These are phyloP conservation scores for Xylaria telfairii DNA, from an alignment of 495 filamentous ascomycete genomes.

Conservation along the genomic window DNA sequence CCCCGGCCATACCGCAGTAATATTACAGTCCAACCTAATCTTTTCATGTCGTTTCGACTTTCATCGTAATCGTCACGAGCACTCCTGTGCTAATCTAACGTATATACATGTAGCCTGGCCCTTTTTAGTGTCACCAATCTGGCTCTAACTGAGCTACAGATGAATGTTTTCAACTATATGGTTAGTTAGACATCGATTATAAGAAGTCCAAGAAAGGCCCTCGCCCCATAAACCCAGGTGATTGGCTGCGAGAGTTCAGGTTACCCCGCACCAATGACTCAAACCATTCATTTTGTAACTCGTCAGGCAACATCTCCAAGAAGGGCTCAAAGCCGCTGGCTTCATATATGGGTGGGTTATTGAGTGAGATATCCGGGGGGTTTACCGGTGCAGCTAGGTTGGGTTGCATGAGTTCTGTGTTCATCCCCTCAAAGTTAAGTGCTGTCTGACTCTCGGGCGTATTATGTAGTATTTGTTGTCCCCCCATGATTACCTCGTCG, in stretches of 20 bases:
- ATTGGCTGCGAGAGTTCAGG: not conserved
- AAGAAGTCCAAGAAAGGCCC: slow-evolving; percentile 6
- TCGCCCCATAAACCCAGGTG: not conserved
- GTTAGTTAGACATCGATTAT: not conserved
- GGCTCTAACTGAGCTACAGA: not conserved
- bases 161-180: not conserved
- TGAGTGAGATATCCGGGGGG: not conserved
- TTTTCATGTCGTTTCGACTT: not conserved
- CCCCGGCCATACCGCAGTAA: not conserved
- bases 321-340: slow-evolving; percentile 13
- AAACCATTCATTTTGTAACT: slow-evolving; percentile 22
- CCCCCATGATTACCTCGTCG: not conserved
- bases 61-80: not conserved
- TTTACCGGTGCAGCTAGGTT: not conserved
- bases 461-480: not conserved
- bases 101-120: not conserved
- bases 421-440: not conserved
- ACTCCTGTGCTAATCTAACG: not conserved
- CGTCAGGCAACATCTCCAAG: slow-evolving; percentile 12
- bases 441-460: not conserved
- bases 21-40: not conserved
- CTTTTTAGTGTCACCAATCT: not conserved
- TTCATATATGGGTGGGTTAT: not conserved
- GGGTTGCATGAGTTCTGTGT: not conserved
- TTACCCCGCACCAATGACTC: not conserved